Conservation (phyloP, 2,329 filamentous ascomycete genomes). For the Daldinia sp. region DNA sequence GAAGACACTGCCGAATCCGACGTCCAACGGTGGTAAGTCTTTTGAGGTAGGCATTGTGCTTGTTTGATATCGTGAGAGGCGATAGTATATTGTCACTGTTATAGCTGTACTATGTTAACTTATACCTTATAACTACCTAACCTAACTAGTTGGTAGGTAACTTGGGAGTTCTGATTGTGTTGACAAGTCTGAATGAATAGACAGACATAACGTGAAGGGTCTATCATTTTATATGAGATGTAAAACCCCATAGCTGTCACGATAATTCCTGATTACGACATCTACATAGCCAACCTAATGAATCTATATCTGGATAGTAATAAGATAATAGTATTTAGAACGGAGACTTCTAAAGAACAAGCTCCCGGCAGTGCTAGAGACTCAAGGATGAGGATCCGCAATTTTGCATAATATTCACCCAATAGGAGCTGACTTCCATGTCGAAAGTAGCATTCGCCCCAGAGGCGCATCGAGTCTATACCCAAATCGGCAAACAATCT, state of each 20-base stretch:
- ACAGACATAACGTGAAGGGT: neutral
- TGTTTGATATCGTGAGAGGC: neutral
- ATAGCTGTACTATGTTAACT: neutral
- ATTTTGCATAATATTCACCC: slow-evolving; percentile 6
- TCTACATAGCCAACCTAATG: slow-evolving; percentile 10
- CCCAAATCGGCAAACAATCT: slow-evolving; percentile 39
- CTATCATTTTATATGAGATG: slow-evolving; percentile 20
- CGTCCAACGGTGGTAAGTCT: slow-evolving; percentile 30
- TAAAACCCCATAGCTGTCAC: neutral
- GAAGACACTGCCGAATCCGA: slow-evolving; percentile 32
- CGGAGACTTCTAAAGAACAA: neutral
- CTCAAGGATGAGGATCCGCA: slow-evolving; percentile 2
- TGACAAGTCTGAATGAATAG: neutral
- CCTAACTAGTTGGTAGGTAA: neutral
- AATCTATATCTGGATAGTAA: neutral
- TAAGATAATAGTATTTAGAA: neutral
- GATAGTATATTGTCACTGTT: neutral
- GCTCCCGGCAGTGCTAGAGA: neutral
- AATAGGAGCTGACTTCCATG: slow-evolving; percentile 14
- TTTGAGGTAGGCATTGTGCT: slow-evolving; percentile 32
- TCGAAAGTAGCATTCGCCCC: slow-evolving; percentile 15
- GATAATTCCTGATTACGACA: neutral
- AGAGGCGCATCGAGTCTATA: slow-evolving; percentile 15
- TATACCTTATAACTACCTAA: neutral
- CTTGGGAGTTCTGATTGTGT: neutral